Base-by-base conservation (phyloP, 2,329 filamentous ascomycete species). In the Fusarium tuaranense region DNA sequence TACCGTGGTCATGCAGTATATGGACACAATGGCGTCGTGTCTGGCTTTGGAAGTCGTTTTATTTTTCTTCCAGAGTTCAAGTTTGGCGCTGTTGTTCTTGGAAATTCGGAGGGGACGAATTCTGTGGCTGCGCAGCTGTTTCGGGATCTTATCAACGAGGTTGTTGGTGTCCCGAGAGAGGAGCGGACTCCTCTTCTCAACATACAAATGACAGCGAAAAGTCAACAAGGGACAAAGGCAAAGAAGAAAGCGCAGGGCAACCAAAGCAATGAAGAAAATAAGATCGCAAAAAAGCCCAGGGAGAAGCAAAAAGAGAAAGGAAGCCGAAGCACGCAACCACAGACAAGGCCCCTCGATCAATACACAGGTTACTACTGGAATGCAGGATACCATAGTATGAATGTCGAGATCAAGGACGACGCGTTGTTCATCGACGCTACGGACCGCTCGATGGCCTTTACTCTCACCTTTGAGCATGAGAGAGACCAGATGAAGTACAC, bases 391-490 rank as follows among this genome's bases (percentile, higher is more conserved):
- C 74, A 63, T n/a, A 57, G 38, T 2, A 69, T 82, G 60, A 63
- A 14, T 0, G 72, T 81, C 0, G 63, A 78, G 22, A 59, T 73
- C 14, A 75, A 67, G 36, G 63, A 76, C 4, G 67, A 67, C 0
- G 27, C 18, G 2, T 65, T 80, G 0, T 78, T 75, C n/a, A 71
- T 81, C 7, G 78, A 81, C 9, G 78, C 78, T 3, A 71, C 67
- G 20, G 79, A 81, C 34, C 76, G 79, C 2, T 80, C 80, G 0
- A 69, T 79, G 60, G 79, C 74, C 2, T 80, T 80, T 32, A 81
- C 73, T 0, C 62, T 79, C 0, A 66, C 46, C 0, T 75, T 82
- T 39, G 34, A 73, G 0, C 78, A 79, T 10, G 48, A 71, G 1
- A 38, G 53, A 0, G 70, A 74, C 13, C 75, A 78, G 41, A 77